Conservation (phyloP, 345 rosid genomes). For the Acer saccharum region DNA sequence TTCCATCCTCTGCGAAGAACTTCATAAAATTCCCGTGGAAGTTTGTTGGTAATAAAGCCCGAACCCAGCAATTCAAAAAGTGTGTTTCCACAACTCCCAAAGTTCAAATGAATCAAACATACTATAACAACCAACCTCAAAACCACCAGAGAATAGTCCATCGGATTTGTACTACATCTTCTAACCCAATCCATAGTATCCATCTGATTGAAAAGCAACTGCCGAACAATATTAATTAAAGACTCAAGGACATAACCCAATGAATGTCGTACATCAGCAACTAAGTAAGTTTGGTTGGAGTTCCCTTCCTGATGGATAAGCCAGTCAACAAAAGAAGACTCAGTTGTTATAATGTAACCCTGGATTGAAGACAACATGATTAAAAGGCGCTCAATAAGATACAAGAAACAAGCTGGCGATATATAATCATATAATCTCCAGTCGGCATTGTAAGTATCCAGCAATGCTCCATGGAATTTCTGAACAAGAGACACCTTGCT, state of each 20-base stretch:
- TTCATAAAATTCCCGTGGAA: constrained; percentile 26
- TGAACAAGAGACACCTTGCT: constrained; percentile 1
- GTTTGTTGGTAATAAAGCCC: constrained; percentile 12
- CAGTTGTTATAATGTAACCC: constrained; percentile 26
- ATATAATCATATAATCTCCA: constrained; percentile 39
- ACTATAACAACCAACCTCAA: constrained; percentile 35
- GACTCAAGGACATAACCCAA: constrained; percentile 4
- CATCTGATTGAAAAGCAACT: constrained; percentile 12
- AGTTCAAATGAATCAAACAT: constrained; percentile 42
- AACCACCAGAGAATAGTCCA: constrained; percentile 25
- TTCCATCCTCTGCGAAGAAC: constrained; percentile 15
- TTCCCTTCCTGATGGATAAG: constrained; percentile 32
- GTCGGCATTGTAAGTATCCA: constrained; percentile 31
- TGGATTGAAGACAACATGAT: constrained; percentile 20
- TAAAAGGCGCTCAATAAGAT: constrained; percentile 47
- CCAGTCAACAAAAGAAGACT: constrained; percentile 46
- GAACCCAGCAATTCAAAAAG: constrained; percentile 23
- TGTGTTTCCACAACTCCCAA: constrained; percentile 12
- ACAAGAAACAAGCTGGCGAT: constrained; percentile 46
- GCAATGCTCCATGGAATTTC: constrained; percentile 35
- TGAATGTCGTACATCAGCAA: neutral
- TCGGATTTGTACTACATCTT: constrained; percentile 5
- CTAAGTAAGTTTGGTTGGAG: neutral
- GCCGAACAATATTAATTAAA: neutral
- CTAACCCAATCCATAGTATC: constrained; percentile 38